Conservation (phyloP, 1,139 yeast genomes). For the Wickerhamiella pararugosa region DNA sequence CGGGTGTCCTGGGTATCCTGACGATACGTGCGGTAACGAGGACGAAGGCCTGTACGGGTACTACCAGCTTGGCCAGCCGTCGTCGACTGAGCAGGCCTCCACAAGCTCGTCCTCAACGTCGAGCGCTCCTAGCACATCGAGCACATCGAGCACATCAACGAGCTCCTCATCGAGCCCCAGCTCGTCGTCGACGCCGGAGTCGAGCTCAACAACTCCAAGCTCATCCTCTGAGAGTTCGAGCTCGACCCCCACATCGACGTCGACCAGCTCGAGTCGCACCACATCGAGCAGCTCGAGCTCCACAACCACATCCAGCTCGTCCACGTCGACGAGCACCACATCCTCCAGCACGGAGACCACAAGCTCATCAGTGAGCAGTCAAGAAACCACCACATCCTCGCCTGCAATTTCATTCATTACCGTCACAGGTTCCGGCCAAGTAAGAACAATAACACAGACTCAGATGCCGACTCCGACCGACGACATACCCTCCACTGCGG, state of each 20-base stretch:
- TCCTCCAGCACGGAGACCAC: conserved; percentile 11
- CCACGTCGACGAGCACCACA: conserved; percentile 8
- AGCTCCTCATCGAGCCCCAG: conserved; percentile 7
- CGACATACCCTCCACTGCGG: conserved; percentile 11
- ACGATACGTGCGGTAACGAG: conserved; percentile 32
- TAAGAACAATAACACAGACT: conserved; percentile 8
- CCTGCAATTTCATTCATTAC: conserved; percentile 15
- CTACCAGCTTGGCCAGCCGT: conserved; percentile 23
- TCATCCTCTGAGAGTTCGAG: conserved; percentile 8
- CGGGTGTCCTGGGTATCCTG: conserved; percentile 39
- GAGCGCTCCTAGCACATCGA: conserved; percentile 3
- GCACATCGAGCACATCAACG: not conserved
- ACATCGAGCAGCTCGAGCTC: conserved; percentile 3
- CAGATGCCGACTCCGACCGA: not conserved
- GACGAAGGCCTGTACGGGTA: conserved; percentile 30
- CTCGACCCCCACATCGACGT: conserved; percentile 1
- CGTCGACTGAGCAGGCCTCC: conserved; percentile 10
- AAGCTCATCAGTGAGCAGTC: conserved; percentile 3
- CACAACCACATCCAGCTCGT: conserved; percentile 4
- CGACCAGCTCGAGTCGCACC: not conserved
- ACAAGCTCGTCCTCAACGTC: conserved; percentile 7
- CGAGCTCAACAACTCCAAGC: conserved; percentile 6
- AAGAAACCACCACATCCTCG: conserved; percentile 8
- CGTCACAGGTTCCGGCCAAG: conserved; percentile 13
- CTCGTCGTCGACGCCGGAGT: conserved; percentile 4